These are phyloP conservation scores for Plantago ovata DNA, from an alignment of 257 asterid genomes.

Conservation along the genomic window DNA sequence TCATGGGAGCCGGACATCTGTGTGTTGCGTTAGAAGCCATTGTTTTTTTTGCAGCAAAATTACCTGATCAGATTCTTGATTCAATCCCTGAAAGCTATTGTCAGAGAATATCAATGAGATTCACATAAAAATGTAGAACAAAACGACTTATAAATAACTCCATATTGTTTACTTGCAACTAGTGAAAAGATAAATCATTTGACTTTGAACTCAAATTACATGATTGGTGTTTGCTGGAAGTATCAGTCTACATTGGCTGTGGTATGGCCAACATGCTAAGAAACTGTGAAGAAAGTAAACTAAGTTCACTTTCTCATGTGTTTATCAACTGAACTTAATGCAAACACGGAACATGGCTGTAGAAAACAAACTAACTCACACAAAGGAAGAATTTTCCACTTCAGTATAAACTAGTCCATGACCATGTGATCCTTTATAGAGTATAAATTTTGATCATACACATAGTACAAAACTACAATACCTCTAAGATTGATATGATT, in stretches of 20 bases:
- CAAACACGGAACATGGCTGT: background rate
- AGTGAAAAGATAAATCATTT: background rate
- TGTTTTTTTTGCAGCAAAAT: background rate
- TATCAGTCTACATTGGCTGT: background rate
- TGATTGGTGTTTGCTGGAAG: background rate
- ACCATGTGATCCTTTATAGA: too few relatives aligned
- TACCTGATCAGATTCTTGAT: constrained; percentile 9
- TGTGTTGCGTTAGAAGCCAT: constrained; percentile 31
- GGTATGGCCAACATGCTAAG: background rate
- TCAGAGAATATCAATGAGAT: constrained; percentile 4
- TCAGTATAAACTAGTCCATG: background rate
- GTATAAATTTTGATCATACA: too few relatives aligned
- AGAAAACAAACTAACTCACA: background rate
- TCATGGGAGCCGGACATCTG: constrained; percentile 40
- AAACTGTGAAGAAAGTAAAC: background rate
- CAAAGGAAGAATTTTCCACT: background rate
- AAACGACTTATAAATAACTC: background rate
- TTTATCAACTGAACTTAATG: background rate
- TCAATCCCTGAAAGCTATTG: constrained; percentile 18
- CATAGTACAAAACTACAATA: too few relatives aligned
- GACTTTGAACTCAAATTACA: background rate
- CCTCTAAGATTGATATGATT: too few relatives aligned
- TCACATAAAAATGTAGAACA: background rate
- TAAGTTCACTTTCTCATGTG: background rate
- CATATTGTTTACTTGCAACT: background rate